Conservation (phyloP, 345 rosid species). For the Citrus medica region DNA sequence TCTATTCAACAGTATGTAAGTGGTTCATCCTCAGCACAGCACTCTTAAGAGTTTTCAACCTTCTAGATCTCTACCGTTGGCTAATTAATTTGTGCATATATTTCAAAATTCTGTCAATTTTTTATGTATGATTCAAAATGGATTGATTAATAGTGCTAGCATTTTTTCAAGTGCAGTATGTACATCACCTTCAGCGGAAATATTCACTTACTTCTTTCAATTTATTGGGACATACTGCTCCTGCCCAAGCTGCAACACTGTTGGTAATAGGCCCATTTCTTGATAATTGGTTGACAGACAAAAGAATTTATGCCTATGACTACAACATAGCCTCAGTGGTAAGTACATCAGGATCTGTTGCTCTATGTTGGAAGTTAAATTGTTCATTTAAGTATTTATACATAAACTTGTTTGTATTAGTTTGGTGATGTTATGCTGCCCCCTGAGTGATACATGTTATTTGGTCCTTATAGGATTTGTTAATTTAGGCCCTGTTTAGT, state of each 20-base stretch:
- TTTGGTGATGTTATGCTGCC: background rate
- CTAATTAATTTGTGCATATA: background rate
- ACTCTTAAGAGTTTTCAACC: background rate
- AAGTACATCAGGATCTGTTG: conserved; percentile 24
- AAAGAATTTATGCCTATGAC: conserved; percentile 67
- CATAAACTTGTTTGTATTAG: background rate
- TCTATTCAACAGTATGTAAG: conserved; percentile 95
- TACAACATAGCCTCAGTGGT: conserved; percentile 61
- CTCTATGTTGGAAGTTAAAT: background rate
- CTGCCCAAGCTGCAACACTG: conserved; percentile 91
- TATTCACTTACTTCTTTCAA: conserved; percentile 87
- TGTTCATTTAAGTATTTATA: background rate
- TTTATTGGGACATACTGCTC: conserved; percentile 96
- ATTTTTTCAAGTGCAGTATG: conserved; percentile 62
- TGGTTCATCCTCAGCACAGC: conserved; percentile 10
- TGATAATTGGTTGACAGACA: conserved; percentile 86
- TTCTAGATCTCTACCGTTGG: background rate
- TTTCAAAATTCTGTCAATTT: background rate
- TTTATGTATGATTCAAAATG: background rate
- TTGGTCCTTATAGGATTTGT: background rate
- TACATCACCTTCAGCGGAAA: conserved; percentile 85
- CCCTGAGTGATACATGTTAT: background rate
- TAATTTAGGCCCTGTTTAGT: no score
- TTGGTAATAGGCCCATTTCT: conserved; percentile 80
- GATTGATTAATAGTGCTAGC: background rate